Evolutionary conservation across 441 rosid species (phyloP).

Genomic region (Arabidopsis hybrid): DNA sequence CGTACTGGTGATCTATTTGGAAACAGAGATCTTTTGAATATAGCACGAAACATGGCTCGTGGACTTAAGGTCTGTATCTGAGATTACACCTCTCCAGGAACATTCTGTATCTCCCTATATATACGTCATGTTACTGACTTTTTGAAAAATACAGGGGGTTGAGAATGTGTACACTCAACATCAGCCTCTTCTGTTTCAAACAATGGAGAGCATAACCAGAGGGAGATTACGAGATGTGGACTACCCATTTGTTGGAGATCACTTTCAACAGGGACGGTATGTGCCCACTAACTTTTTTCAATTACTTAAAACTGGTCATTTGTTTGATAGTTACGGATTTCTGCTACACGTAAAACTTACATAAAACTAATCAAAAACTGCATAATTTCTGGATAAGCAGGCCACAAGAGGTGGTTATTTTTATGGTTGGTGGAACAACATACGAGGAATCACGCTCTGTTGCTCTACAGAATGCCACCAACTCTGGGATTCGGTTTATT

Average conservation of each 20-base stretch:
- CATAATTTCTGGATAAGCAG: slow-evolving; percentile 49
- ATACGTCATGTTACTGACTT: slow-evolving; percentile 29
- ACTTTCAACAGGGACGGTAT: slow-evolving; percentile 95
- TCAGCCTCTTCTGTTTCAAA: slow-evolving; percentile 93
- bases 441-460: slow-evolving; percentile 92
- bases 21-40: slow-evolving; percentile 88
- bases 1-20: slow-evolving; percentile 96
- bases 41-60: slow-evolving; percentile 99
- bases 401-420: slow-evolving; percentile 91
- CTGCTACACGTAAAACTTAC: background rate
- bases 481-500: slow-evolving; percentile 82
- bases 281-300: slow-evolving; percentile 27
- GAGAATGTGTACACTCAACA: slow-evolving; percentile 99
- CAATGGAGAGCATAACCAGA: slow-evolving; percentile 91
- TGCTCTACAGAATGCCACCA: slow-evolving; percentile 79
- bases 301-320: background rate
- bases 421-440: slow-evolving; percentile 95
- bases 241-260: slow-evolving; percentile 93
- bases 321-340: background rate
- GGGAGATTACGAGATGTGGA: slow-evolving; percentile 93
- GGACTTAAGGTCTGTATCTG: slow-evolving; percentile 79
- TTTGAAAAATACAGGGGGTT: slow-evolving; percentile 63
- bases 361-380: background rate
- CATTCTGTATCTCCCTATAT: slow-evolving; percentile 20
- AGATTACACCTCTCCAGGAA: slow-evolving; percentile 4